Base-by-base conservation (phyloP, 441 rosid species). In the Omphalea diandra region DNA sequence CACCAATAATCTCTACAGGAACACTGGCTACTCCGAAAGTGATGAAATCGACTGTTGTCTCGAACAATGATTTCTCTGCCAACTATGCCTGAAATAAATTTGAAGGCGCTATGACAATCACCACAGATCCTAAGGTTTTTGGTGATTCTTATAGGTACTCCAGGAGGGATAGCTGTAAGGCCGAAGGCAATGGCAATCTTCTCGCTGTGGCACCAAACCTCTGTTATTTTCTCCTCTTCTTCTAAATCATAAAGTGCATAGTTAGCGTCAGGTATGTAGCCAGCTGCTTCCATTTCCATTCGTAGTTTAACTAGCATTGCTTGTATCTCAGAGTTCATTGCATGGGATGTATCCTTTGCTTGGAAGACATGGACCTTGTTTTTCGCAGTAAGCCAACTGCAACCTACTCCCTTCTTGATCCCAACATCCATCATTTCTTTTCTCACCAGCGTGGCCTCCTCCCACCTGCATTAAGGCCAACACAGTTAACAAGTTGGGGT, bases 61-160 rank as follows among this genome's bases (percentile, higher is more conserved):
- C 98, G 84, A n/a, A 94, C 94, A 58, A 89, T 69, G 63, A 93
- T 85, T 66, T 91, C 93, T 74, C 90, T 86, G 31, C 77, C 80
- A 44, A 80, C 79, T 68, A 79, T 87, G 22, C 82, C 80, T 9
- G 97, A 88, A 9, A 88, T 80, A 69, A 85, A 84, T 82, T 89
- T 94, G 60, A 91, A 91, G 80, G 87, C 86, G 67, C 82, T 87
- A 52, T 91, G 97, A 65, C 98, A 89, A 80, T 93, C 96, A 54
- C 91, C 97, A 15, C 98, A 93, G 47, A 91, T 93, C 73, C 96
- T 82, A 52, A 93, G 94, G 71, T 93, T 93, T 76, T 93, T 94
- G 31, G 87, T 89, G 76, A 93, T 93, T 71, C 97, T 82, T 36
- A 93, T 82, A 7, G 98, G 98, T 4, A 88, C 71, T 65, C 85